Evolutionary conservation across 108 stramenopile genomes (phyloP), one percentile per base, ranked within the genome.

Genomic region (Bacterosira constricta): DNA sequence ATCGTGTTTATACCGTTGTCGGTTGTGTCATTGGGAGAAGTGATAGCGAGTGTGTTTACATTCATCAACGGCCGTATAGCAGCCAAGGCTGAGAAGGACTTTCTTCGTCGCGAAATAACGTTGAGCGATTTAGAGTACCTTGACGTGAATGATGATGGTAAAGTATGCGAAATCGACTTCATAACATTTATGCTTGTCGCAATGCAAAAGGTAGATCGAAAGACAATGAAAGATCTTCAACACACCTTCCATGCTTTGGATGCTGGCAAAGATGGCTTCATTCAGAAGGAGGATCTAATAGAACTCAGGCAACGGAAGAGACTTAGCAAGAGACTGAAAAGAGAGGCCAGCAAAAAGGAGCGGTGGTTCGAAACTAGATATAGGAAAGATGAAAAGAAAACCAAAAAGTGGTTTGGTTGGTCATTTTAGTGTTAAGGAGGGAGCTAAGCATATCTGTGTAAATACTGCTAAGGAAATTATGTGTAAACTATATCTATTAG

Each of bases 131-230:
- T 86, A 38, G 49, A 73, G 7, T 30, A 25, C 18, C 77, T 89
- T 83, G 85, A 89, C 54, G 35, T 51, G 10, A 75, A 87, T 63
- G 45, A 59, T 23, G 71, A 86, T 67, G 85, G 86, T 1, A 61
- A 73, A 47, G 84, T 89, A 6, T 58, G 50, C 32, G 69, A 80
- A 39, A 65, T 79, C 54, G 87, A 86, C 11, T 89, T 81, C 50
- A 77, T 89, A 21, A 56, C 70, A 34, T 89, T 84, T 69, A 86
- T 89, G 85, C 63, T 89, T 2, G 66, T 82, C 50, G 86, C 86
- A 31, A 85, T 88, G 87, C 73, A 85, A 41, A 70, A 85, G 58
- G 86, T 91, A 4, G 77, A 73, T 15, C 55, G 59, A 29, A 55
- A 77, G 31, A 70, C 73, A 21, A 39, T 88, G 26, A 61, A 79